A percentile compares a stretch with the other conserved stretches of the same genome.
These are phyloP conservation scores for Zizania latifolia DNA, from an alignment of 176 grass and related monocot species.

Conservation along the genomic window DNA sequence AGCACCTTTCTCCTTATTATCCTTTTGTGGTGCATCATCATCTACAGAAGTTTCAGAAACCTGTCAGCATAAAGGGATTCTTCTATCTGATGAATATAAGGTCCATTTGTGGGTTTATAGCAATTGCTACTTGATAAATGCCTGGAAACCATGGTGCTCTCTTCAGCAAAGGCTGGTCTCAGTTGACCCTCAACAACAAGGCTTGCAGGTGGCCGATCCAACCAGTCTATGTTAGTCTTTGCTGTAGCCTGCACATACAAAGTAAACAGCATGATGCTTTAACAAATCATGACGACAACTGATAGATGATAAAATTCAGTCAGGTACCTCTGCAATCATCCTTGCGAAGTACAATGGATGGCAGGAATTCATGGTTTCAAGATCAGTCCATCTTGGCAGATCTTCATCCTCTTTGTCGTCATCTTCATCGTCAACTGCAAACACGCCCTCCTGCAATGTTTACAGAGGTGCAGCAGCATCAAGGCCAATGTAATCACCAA, in stretches of 20 bases:
- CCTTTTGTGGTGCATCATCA: constrained; percentile 36
- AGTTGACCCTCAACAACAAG: constrained; percentile 76
- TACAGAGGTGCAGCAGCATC: constrained; percentile 8
- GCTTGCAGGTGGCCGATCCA: constrained; percentile 73
- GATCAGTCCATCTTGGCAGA: constrained; percentile 62
- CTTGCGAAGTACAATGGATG: constrained; percentile 82
- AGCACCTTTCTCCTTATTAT: constrained; percentile 47
- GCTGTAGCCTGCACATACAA: constrained; percentile 34
- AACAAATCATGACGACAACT: neutral
- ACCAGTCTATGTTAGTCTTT: constrained; percentile 70
- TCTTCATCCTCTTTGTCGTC: constrained; percentile 31
- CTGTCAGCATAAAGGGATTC: neutral
- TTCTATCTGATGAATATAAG: neutral
- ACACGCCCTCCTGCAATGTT: constrained; percentile 46
- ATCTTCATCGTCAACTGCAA: constrained; percentile 35
- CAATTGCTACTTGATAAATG: constrained; percentile 37
- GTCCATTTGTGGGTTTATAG: neutral
- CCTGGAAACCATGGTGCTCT: constrained; percentile 58
- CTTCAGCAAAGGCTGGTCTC: constrained; percentile 74
- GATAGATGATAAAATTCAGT: neutral
- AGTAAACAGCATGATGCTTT: neutral
- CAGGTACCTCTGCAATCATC: constrained; percentile 61
- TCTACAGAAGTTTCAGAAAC: constrained; percentile 31
- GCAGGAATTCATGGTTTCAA: constrained; percentile 74
- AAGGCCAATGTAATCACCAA: neutral